A percentile compares a stretch with the other conserved stretches of the same genome.
Evolutionary conservation across 139 green algal genomes (phyloP).

Genomic region (Chlamydomonas sphaeroides): DNA sequence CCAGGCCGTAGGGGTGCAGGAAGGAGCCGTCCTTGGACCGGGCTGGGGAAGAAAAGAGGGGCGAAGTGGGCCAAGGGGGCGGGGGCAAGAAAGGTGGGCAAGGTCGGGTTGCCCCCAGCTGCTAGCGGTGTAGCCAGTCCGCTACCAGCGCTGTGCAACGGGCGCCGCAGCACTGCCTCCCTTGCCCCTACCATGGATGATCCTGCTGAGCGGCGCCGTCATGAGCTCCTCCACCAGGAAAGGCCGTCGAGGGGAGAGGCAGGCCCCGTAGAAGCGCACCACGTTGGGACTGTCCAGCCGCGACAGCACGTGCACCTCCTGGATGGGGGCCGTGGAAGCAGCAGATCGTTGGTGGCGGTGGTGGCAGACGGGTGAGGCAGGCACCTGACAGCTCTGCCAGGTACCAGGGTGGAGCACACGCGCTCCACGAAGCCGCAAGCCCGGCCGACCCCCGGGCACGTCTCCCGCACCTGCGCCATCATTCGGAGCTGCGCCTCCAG

Average conservation of each 20-base stretch:
- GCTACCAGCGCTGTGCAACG: not conserved
- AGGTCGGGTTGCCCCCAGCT: too few species aligned
- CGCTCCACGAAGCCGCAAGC: too few species aligned
- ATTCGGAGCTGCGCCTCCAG: not conserved
- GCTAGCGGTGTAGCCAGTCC: not conserved
- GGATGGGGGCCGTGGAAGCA: too few species aligned
- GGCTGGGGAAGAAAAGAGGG: not conserved
- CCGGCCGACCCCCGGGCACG: too few species aligned
- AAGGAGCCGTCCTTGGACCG: not conserved
- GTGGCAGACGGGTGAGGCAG: too few species aligned
- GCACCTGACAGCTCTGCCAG: too few species aligned
- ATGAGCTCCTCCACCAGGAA: not conserved
- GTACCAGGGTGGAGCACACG: too few species aligned
- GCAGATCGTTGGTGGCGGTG: too few species aligned
- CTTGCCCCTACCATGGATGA: not conserved
- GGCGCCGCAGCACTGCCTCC: too few species aligned
- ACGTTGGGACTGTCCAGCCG: not conserved
- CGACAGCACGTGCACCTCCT: not conserved
- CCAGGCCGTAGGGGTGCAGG: not conserved
- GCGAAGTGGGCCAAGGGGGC: too few species aligned
- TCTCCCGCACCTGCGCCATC: too few species aligned
- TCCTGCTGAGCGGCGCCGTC: not conserved
- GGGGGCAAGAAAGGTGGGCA: too few species aligned
- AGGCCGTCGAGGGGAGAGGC: not conserved
- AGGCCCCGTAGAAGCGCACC: not conserved